Conservation (phyloP, 352 stramenopile species). For the Thalassiosira gravida region DNA sequence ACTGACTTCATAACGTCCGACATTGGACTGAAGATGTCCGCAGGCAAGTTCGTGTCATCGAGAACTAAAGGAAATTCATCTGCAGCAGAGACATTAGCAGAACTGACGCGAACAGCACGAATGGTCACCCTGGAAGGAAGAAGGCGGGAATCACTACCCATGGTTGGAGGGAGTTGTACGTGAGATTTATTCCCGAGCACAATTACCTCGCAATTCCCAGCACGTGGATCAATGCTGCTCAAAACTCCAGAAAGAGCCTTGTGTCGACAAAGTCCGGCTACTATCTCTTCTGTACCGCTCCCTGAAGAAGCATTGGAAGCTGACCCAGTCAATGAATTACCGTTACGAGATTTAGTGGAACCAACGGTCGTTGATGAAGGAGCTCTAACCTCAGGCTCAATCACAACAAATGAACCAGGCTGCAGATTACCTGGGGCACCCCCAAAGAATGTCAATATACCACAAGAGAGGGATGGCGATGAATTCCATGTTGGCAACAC, state of each 20-base stretch:
- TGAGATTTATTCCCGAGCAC: slow-evolving; percentile 49
- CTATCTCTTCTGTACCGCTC: slow-evolving; percentile 75
- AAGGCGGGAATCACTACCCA: background rate
- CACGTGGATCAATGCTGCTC: slow-evolving; percentile 75
- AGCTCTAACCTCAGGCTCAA: slow-evolving; percentile 66
- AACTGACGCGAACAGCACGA: slow-evolving; percentile 56
- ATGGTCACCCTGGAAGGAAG: slow-evolving; percentile 38
- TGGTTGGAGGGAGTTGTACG: slow-evolving; percentile 19
- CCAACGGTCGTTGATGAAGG: slow-evolving; percentile 39
- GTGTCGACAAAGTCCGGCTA: slow-evolving; percentile 70
- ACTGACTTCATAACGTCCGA: slow-evolving; percentile 34
- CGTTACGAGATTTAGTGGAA: slow-evolving; percentile 42
- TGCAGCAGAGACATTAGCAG: slow-evolving; percentile 41
- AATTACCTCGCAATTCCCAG: slow-evolving; percentile 81
- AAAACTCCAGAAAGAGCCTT: slow-evolving; percentile 75
- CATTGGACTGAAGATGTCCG: slow-evolving; percentile 40
- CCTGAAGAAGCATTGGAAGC: slow-evolving; percentile 53
- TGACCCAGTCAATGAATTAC: slow-evolving; percentile 11
- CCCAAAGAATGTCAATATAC: slow-evolving; percentile 74
- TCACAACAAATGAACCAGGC: slow-evolving; percentile 71
- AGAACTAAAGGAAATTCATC: slow-evolving; percentile 59
- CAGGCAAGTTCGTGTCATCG: slow-evolving; percentile 22
- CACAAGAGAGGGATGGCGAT: slow-evolving; percentile 41
- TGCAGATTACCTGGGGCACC: slow-evolving; percentile 57
- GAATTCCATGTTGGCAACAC: slow-evolving; percentile 21